Evolutionary conservation across 352 stramenopile genomes (phyloP), one percentile per base, ranked within the genome.

Genomic region (Phytophthora ramorum): DNA sequence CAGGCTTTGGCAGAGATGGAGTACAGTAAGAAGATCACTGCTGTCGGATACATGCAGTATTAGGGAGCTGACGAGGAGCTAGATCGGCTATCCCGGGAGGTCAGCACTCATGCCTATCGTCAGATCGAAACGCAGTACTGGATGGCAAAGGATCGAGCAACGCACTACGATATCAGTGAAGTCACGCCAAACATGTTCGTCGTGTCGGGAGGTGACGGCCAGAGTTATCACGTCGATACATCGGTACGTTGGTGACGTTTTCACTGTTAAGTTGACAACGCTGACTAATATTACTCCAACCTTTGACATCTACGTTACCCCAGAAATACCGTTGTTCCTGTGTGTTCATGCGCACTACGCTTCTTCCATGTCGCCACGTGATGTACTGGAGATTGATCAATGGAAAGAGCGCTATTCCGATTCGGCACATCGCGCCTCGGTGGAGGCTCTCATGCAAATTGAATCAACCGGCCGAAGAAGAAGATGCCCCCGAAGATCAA

Each of bases 291-390:
- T 35, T 35, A 40, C 8, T 40, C 2, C 34, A 16, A 16, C 13
- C 3, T 40, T 40, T 16, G 34, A 10, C 9, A 40, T 40, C 13
- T 32, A 17, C 32, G n/a, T 19, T 48, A 0, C 22, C 41, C 4
- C 19, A 60, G 38, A 51, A 44, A 60, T 51, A 60, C 8, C 52
- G 40, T 12, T 52, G 52, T n/a, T 60, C 52, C 2, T 60, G 40
- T 35, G 52, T 60, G 4, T 51, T 60, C 13, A 50, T 60, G 52
- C 19, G 52, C 0, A 60, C 52, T 3, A 43, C 34, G 17, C 17
- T 60, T 1, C 40, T 60, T 14, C 40, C 52, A 2, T 51, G 52
- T 34, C 7, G 52, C 2, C 52, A 60, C n/a, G 52, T 60, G 16
- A 60, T 59, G 38, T 51, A 60, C 41, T 51, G 40, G 40, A 26